Base-by-base conservation (phyloP, 2,329 filamentous ascomycete species). In the Colletotrichum sp. region DNA sequence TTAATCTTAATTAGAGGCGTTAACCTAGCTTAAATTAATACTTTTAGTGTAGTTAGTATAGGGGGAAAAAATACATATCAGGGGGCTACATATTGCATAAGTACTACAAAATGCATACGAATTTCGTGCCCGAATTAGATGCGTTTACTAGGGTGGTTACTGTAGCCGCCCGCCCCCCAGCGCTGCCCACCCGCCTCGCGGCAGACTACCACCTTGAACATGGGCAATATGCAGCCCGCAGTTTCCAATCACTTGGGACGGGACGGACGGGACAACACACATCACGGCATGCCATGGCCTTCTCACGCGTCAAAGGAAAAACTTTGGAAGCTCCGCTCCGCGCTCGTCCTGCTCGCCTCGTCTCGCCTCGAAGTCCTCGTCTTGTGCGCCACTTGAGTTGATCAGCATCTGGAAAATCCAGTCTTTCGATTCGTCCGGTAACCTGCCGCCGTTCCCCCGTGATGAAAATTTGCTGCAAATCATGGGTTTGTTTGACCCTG, bases 221-320 rank as follows among this genome's bases (percentile, higher is more conserved):
- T 57, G 55, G 73, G 63, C 63, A 67, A 26, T 39, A 39, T 68
- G 64, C 59, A 75, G 59, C 69, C 70, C 74, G 64, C 69, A 75
- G 32, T 72, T 72, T 75, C 72, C 61, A 75, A 43, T 63, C 67
- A 74, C 39, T 75, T 72, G 72, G 72, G 69, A 75, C 71, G 70
- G 70, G 70, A 69, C 43, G 59, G 74, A 74, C 70, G 64, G 64
- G 34, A 73, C 64, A 73, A 32, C 36, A 72, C 52, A 48, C 34
- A 34, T 32, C 43, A 64, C 59, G 28, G 21, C 26, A 30, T 61
- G 26, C 43, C 34, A 26, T 73, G 57, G 26, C 64, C 43, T 68
- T 67, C 34, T 60, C 61, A n/a, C 70, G 72, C 59, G 36, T 32
- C 28, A 61, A 60, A 21, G 18, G 36, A 65, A 65, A 39, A 64